phyloP scores from a whole-genome alignment of 139 green algal genomes.

The Tetraselmis chui region DNA sequence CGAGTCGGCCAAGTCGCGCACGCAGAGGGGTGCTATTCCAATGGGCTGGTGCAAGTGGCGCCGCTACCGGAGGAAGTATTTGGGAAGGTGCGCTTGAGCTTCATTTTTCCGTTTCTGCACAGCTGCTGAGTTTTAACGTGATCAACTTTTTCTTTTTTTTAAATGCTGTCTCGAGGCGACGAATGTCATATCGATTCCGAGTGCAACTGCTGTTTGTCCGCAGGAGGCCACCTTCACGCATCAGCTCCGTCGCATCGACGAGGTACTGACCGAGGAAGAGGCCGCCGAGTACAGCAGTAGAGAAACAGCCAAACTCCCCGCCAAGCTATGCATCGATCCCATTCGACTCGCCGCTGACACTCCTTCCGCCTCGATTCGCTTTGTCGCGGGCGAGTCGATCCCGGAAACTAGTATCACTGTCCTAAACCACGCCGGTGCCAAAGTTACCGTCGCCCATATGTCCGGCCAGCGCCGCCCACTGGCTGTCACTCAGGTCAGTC shows the following conservation, averaged over 20 bases:
- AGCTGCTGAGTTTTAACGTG: no score
- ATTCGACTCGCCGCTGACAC: constrained; percentile 29
- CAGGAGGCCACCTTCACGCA: not conserved
- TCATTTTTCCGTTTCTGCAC: no score
- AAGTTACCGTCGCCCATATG: constrained; percentile 19
- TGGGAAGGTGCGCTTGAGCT: no score
- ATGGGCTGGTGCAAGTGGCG: constrained; percentile 40
- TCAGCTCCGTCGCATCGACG: constrained; percentile 45
- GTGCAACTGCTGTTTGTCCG: no score
- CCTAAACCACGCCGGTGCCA: constrained; percentile 22
- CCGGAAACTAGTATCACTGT: constrained; percentile 48
- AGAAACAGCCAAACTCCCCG: constrained; percentile 51
- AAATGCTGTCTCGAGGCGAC: no score
- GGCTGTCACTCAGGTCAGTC: constrained; percentile 46
- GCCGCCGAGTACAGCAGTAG: constrained; percentile 26
- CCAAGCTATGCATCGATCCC: constrained; percentile 43
- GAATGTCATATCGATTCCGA: no score
- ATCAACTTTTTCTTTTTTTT: no score
- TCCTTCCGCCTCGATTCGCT: constrained; percentile 10
- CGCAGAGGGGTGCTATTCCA: constrained; percentile 39
- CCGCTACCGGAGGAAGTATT: constrained; percentile 50
- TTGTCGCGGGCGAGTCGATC: constrained; percentile 40
- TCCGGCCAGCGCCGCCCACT: constrained; percentile 39
- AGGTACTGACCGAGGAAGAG: constrained; percentile 29
- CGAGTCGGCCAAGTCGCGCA: constrained; percentile 36